A percentile compares a stretch with the other conserved stretches of the same genome.
Conservation (phyloP, 129 eudicot genomes). For the Saposhnikovia divaricata region DNA sequence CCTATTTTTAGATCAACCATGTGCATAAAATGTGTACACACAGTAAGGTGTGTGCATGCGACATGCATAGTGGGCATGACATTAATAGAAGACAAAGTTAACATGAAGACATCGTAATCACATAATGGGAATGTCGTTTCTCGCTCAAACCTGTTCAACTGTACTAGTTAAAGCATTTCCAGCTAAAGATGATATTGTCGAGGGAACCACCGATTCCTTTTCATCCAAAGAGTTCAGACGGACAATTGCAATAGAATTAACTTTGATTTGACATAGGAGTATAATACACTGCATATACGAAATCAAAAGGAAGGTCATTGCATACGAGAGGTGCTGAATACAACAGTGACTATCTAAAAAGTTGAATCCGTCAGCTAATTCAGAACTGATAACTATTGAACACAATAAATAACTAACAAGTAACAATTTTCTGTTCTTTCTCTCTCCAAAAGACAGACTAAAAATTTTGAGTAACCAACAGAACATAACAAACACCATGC, state of each 20-base stretch:
- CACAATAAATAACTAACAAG: background rate
- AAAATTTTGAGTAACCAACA: background rate
- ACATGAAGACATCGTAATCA: background rate
- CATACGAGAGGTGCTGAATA: constrained; percentile 5
- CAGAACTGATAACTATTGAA: background rate
- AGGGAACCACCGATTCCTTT: constrained; percentile 14
- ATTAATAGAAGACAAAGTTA: background rate
- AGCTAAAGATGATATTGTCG: constrained; percentile 16
- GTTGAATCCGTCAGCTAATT: background rate
- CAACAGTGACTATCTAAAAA: background rate
- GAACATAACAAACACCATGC: background rate
- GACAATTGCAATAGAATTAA: constrained; percentile 84
- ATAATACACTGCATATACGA: constrained; percentile 57
- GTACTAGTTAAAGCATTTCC: constrained; percentile 41
- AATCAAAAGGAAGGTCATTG: constrained; percentile 15
- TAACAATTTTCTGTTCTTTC: background rate
- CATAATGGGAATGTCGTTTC: background rate
- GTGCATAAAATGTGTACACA: background rate
- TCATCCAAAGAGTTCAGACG: constrained; percentile 47
- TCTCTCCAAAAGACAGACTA: background rate
- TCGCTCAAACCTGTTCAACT: constrained; percentile 59
- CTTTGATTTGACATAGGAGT: constrained; percentile 69
- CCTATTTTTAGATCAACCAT: background rate
- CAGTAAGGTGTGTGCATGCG: background rate
- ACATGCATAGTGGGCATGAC: background rate